These are phyloP conservation scores for Mortierella sp. DNA, from an alignment of 371 early-diverging fungal species.

Conservation along the genomic window DNA sequence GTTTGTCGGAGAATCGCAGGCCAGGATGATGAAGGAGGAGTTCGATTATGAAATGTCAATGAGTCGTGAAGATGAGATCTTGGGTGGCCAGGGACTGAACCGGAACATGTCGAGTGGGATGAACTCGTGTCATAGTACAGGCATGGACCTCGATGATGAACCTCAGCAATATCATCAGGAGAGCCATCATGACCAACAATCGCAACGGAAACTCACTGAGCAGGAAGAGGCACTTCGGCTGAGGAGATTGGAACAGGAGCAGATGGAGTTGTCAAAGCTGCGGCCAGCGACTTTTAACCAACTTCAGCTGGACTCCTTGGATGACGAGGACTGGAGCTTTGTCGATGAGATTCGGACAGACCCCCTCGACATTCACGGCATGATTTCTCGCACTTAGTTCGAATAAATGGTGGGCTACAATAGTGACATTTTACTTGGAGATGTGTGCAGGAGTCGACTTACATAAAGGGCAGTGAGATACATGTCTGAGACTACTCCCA, in stretches of 20 bases:
- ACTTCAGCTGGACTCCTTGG: slow-evolving; percentile 48
- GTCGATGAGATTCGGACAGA: slow-evolving; percentile 48
- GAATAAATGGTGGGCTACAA: neutral
- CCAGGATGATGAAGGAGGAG: slow-evolving; percentile 46
- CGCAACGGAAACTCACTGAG: slow-evolving; percentile 24
- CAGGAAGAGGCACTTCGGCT: slow-evolving; percentile 38
- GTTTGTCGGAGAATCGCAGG: slow-evolving; percentile 50
- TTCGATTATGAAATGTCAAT: slow-evolving; percentile 47
- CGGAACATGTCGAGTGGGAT: slow-evolving; percentile 42
- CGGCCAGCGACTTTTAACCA: slow-evolving; percentile 40
- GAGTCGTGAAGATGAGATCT: slow-evolving; percentile 30
- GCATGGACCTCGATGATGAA: slow-evolving; percentile 19
- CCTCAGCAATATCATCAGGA: neutral
- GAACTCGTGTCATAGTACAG: slow-evolving; percentile 19
- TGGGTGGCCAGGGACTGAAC: slow-evolving; percentile 34
- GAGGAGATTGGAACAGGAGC: slow-evolving; percentile 51
- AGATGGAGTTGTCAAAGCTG: slow-evolving; percentile 46
- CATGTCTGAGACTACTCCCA: too few relatives aligned
- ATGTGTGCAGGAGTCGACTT: neutral
- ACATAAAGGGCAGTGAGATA: neutral
- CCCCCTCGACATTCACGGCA: neutral
- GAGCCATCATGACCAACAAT: slow-evolving; percentile 7
- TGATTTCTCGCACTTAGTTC: neutral
- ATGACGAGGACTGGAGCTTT: slow-evolving; percentile 53
- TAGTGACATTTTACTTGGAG: neutral